Base-by-base conservation (phyloP, 192 early-diverging fungal genomes). In the Backusella tuberculispora region DNA sequence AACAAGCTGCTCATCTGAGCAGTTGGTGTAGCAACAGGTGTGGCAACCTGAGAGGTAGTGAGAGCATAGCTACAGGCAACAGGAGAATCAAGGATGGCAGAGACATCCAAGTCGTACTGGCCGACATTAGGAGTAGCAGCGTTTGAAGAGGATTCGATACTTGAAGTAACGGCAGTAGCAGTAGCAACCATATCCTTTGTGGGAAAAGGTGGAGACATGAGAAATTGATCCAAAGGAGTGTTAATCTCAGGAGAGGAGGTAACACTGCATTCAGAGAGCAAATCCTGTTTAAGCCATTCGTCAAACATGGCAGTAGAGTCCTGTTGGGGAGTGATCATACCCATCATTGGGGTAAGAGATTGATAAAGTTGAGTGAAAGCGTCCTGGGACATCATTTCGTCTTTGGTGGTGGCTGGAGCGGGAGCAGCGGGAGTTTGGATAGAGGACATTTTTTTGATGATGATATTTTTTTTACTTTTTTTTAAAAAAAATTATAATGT, bases 211-310 rank as follows among this genome's bases (percentile, higher is more conserved):
- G 77, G 79, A 10, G 79, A 80, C 19, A 50, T 77, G 19, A 80
- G 64, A 74, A 74, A 74, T 14, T 63, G 56, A 70, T 80, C 79
- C 64, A 76, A 63, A 48, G 79, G 79, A 47, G 79, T 80, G 46
- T 67, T 75, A 19, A 78, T 78, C 56, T 74, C 77, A 48, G 77
- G 77, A 24, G 64, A 60, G 26, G 77, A 78, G 38, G 66, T 71
- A 12, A 43, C 73, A 66, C 72, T 84, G 69, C 75, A 42, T 26
- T 76, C 67, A 48, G 75, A 70, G 64, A 81, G 72, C 42, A 84
- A 72, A 43, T 84, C 83, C 29, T 76, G 65, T 24, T 78, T 78
- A 63, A 87, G 81, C 83, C 85, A 84, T 60, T 84, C 83, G 74
- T 87, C 85, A 48, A 84, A 70, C 26, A 78, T 43, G 24, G 72